Evolutionary conservation across 169 alveolate genomes (phyloP), one percentile per base, ranked within the genome.

Genomic region (Plasmodium berghei): DNA sequence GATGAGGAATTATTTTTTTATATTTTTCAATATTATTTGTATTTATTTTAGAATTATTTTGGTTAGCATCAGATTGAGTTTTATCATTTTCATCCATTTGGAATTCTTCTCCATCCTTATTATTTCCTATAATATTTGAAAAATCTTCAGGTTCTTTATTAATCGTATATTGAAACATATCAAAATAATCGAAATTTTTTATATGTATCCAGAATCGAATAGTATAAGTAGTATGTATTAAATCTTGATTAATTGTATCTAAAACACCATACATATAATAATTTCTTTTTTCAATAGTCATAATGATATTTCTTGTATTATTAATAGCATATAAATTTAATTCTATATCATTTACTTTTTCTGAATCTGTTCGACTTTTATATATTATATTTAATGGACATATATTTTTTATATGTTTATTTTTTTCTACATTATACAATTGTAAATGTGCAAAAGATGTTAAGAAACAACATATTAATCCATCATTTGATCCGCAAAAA

Each of bases 231-330:
- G 26, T 24, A 9, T 75, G 56, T 2, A 22, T 14, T 40, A 75
- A 46, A 8, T 46, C 5, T 2, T 45, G 14, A 14, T 14, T 8
- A n/a, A 34, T 28, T 40, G 10, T 12, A 40, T 48, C 24, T n/a
- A 10, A 2, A 14, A 54, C 24, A 8, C 20, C 69, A 12, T 63
- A 56, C 56, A 75, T 64, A 5, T 46, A 5, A 26, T 63, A 62
- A 67, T 75, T 75, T 55, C 89, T 75, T 55, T 56, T 75, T 34
- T 75, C 89, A 6, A 75, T 75, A 3, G 89, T 75, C 89, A 75
- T 75, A 24, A 75, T 20, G 5, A 75, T 20, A 34, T 62, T 42
- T 55, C 89, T 63, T 28, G 61, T 75, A 64, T 75, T 67, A 48
- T 64, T 75, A 56, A 62, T 63, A 1, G 77, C 48, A 52, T 28